Base-by-base conservation (phyloP, 2,329 filamentous ascomycete species). In the Rutstroemia sp. region DNA sequence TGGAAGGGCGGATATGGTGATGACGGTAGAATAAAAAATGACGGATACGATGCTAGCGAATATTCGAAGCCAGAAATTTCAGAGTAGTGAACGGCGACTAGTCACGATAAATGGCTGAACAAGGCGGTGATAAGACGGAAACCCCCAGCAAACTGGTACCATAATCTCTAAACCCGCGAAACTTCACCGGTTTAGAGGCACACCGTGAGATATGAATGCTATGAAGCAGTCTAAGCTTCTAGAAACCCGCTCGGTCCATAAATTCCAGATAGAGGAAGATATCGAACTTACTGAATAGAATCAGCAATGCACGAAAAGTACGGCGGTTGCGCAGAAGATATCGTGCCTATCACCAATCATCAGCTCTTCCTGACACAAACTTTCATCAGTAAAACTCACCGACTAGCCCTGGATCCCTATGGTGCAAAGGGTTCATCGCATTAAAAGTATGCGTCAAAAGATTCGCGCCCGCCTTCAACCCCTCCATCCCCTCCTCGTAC, bases 381-480 rank as follows among this genome's bases (percentile, higher is more conserved):
- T n/a, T 46, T 5, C 44, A 14, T 14, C 14, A 23, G 2, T 49
- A 21, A 12, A 34, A 38, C 58, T 50, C 52, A 25, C 78, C 79
- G 34, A 76, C 72, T 16, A 81, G 69, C 1, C 79, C 77, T 3
- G 79, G 78, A 30, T 75, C 72, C 34, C 79, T 73, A 47, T 79
- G 78, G 54, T 75, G 70, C 3, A 80, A 68, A 2, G 74, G 70
- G 34, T 74, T 69, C 78, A 81, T 81, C 45, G 77, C 78, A 62
- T 82, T 81, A 45, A 81, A 72, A 0, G 75, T 76, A 63, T 82
- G 79, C 0, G 79, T 82, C 1, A 82, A 66, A 44, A 74, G 71
- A 41, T 70, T 77, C 30, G 79, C 79, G 21, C 79, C 79, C 25
- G 74, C 73, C 34, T 67, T 58, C 9, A 80, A 63, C 4, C 74